Conservation (phyloP, 164 flowering plant species). For the Berberis thunbergii region DNA sequence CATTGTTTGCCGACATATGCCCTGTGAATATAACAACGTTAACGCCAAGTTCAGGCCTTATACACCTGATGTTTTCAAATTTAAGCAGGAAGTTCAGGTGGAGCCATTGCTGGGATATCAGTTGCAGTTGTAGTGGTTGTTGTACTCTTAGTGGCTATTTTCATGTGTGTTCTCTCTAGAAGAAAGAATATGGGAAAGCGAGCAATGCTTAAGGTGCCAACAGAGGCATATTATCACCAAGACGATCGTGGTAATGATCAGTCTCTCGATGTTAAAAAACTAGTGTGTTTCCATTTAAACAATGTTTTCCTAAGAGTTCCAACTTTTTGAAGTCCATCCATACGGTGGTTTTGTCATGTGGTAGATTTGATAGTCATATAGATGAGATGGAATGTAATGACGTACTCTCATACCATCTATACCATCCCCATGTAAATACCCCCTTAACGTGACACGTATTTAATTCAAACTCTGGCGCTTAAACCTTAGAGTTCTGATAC, state of each 20-base stretch:
- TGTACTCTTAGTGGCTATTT: conserved; percentile 19
- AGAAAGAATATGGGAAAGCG: conserved; percentile 29
- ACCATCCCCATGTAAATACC: too few relatives aligned
- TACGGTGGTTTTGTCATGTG: too few relatives aligned
- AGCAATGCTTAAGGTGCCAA: conserved; percentile 13
- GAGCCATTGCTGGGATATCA: conserved; percentile 41
- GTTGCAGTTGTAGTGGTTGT: conserved; percentile 24
- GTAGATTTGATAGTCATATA: too few relatives aligned
- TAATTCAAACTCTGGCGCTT: too few relatives aligned
- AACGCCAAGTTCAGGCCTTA: conserved; percentile 3
- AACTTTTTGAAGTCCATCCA: too few relatives aligned
- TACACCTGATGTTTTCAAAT: conserved; percentile 8
- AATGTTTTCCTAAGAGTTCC: not conserved
- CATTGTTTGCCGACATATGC: not conserved
- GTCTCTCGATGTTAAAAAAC: not conserved
- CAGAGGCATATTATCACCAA: conserved; percentile 14
- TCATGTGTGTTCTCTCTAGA: conserved; percentile 21
- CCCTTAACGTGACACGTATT: too few relatives aligned
- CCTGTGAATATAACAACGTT: not conserved
- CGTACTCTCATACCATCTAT: too few relatives aligned
- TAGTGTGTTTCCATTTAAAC: not conserved
- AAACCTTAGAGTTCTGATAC: too few relatives aligned
- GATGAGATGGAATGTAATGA: too few relatives aligned
- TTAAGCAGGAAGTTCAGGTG: conserved; percentile 33
- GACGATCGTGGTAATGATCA: conserved; percentile 17